Percentiles rank a stretch among this genome's conserved stretches.
These are phyloP conservation scores for Backusella liffmaniae DNA, from an alignment of 192 early-diverging fungal genomes.

Conservation along the genomic window DNA sequence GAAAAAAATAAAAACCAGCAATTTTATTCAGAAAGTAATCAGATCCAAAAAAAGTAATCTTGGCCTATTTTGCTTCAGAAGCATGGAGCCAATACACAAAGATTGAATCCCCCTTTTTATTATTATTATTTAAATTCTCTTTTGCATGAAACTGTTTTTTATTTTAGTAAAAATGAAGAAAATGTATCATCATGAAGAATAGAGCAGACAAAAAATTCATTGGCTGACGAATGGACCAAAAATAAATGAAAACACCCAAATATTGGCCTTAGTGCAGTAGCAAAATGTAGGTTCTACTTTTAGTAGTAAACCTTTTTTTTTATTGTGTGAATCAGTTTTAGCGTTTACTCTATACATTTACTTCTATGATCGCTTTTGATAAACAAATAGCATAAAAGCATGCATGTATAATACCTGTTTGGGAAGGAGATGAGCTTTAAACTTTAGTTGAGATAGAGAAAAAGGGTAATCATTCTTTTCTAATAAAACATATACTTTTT, in stretches of 20 bases:
- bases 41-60: neutral
- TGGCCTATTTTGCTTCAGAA: neutral
- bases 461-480: neutral
- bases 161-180: neutral
- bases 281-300: neutral
- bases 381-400: neutral
- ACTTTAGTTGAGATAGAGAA: neutral
- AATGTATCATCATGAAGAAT: neutral
- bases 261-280: neutral
- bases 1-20: neutral
- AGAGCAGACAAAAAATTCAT: too few species aligned
- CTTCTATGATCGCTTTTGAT: neutral
- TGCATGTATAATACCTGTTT: neutral
- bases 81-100: too few species aligned
- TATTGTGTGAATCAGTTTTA: neutral
- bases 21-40: neutral
- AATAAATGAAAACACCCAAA: too few species aligned
- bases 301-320: too few species aligned
- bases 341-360: neutral
- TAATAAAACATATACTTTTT: too few species aligned
- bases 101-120: too few species aligned
- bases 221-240: too few species aligned
- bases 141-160: conserved; percentile 2
- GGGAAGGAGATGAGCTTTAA: neutral
- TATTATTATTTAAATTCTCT: too few species aligned